Evolutionary conservation across 441 rosid species (phyloP).

Genomic region (Populus trichocarpa): DNA sequence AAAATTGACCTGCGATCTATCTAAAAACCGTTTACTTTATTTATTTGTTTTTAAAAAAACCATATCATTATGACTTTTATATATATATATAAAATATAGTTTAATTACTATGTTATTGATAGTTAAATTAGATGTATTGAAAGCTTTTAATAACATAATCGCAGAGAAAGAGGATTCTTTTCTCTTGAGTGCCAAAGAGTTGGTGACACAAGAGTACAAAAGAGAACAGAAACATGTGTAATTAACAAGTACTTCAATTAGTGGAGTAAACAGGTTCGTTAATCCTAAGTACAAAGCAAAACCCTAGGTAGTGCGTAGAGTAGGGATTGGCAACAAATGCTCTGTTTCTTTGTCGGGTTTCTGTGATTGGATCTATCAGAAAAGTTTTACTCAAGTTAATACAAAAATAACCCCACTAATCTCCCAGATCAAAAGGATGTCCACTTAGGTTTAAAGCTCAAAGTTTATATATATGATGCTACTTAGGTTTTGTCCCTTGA

Average conservation of each 20-base stretch:
- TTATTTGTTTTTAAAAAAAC: no score
- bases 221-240: background rate
- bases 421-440: background rate
- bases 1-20: accelerated
- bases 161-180: no score
- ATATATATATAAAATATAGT: no score
- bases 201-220: background rate
- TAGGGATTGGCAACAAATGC: background rate
- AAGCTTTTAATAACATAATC: no score
- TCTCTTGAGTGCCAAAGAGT: no score
- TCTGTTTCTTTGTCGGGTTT: background rate
- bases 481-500: background rate
- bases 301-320: background rate
- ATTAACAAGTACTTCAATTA: background rate
- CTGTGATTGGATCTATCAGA: no score
- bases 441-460: background rate
- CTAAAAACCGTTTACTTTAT: no score
- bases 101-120: no score
- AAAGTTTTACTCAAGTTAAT: background rate
- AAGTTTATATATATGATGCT: background rate
- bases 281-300: background rate
- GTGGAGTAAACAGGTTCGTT: background rate
- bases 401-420: background rate
- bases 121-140: no score
- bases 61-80: no score